phyloP scores from a whole-genome alignment of 805 yeast genomes.

The Candida ulmi region DNA sequence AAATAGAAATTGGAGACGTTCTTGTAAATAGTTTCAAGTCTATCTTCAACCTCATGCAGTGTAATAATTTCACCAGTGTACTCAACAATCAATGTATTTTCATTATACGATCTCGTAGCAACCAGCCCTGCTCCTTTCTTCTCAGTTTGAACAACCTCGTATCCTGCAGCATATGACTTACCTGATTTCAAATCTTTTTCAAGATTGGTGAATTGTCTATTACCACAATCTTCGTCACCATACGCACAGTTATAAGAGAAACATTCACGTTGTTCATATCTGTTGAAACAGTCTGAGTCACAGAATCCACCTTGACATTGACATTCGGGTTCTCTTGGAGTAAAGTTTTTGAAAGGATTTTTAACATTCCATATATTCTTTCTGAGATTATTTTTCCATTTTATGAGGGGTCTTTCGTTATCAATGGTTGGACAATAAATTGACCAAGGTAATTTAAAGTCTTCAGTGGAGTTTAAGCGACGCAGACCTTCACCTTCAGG shows the following conservation, averaged over 20 bases:
- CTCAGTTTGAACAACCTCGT: constrained; percentile 31
- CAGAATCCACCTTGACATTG: constrained; percentile 21
- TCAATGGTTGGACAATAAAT: constrained; percentile 27
- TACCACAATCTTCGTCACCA: constrained; percentile 30
- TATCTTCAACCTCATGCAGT: constrained; percentile 30
- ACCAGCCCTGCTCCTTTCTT: constrained; percentile 39
- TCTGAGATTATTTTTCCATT: constrained; percentile 24
- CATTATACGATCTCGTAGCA: constrained; percentile 30
- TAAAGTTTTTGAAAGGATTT: neutral
- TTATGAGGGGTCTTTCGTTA: constrained; percentile 17
- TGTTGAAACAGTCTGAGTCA: constrained; percentile 29
- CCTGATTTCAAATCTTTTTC: constrained; percentile 9
- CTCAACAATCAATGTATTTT: constrained; percentile 38
- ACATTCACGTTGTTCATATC: constrained; percentile 29
- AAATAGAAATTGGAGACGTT: constrained; percentile 32
- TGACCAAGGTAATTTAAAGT: constrained; percentile 28
- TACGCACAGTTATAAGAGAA: constrained; percentile 26
- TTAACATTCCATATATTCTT: constrained; percentile 13
- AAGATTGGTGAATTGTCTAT: constrained; percentile 28
- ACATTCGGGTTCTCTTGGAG: constrained; percentile 10
- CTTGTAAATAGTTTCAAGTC: constrained; percentile 30
- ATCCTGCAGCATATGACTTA: constrained; percentile 21
- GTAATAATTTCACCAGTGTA: constrained; percentile 45
- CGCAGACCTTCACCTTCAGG: constrained; percentile 19
- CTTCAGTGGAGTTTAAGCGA: constrained; percentile 6